phyloP scores from a whole-genome alignment of 2,329 filamentous ascomycete species.

The Pestalotiopsis sp. region DNA sequence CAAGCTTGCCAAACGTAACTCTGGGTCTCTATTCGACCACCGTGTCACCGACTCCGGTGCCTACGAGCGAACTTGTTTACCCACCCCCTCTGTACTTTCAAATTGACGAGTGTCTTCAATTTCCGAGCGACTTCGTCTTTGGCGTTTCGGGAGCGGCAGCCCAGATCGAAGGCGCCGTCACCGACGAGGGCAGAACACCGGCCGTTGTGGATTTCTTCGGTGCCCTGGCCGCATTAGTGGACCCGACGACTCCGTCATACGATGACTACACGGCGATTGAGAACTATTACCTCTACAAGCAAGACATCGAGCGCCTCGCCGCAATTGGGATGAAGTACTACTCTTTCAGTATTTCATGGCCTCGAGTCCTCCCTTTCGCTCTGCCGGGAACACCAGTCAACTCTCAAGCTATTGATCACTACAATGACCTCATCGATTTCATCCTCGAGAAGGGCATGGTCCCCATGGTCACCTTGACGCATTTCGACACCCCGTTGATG shows the following conservation, averaged over 20 bases:
- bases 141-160: neutral
- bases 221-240: neutral
- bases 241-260: neutral
- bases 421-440: neutral
- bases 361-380: neutral
- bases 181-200: neutral
- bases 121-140: neutral
- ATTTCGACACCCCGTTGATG: no score
- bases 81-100: neutral
- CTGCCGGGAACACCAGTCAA: neutral
- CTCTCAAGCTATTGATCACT: neutral
- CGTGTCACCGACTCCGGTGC: neutral
- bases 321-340: neutral
- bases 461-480: no score
- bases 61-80: neutral
- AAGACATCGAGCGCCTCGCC: neutral
- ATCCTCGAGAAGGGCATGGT: no score
- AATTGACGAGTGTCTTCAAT: neutral
- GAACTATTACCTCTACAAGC: neutral
- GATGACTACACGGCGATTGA: neutral
- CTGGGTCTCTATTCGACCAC: neutral
- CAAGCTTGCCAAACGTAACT: neutral
- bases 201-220: neutral
- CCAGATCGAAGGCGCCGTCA: neutral
- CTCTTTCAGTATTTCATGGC: neutral